phyloP scores from a whole-genome alignment of 495 filamentous ascomycete species.

The Lophiotrema nucula region DNA sequence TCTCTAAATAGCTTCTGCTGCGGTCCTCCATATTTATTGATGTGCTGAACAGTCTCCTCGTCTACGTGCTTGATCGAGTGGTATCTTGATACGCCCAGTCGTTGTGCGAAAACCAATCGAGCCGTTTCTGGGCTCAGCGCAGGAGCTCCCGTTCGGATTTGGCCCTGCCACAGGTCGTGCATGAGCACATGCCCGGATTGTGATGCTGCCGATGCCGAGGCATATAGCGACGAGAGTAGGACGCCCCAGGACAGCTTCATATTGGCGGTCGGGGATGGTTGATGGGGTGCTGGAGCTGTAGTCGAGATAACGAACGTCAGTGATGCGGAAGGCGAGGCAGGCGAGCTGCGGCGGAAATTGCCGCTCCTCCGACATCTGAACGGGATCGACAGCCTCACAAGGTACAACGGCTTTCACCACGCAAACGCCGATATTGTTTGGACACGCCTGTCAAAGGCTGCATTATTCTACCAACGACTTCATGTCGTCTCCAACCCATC shows the following conservation, averaged over 20 bases:
- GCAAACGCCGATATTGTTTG: too few species aligned
- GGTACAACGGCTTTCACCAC: background rate
- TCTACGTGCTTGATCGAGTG: conserved; percentile 49
- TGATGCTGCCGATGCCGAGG: conserved; percentile 15
- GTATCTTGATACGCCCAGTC: conserved; percentile 52
- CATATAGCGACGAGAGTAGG: conserved; percentile 21
- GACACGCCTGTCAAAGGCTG: too few species aligned
- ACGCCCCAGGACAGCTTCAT: conserved; percentile 35
- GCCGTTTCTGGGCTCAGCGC: conserved; percentile 47
- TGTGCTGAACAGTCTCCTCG: conserved; percentile 46
- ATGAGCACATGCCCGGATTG: conserved; percentile 34
- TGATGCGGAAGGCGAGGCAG: background rate
- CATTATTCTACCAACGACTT: too few species aligned
- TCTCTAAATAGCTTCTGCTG: conserved; percentile 46
- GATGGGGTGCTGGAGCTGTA: conserved; percentile 12
- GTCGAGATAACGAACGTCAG: background rate
- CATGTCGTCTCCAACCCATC: too few species aligned
- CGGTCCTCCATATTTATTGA: conserved; percentile 52
- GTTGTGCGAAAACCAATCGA: conserved; percentile 54
- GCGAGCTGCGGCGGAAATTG: background rate
- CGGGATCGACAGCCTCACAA: background rate
- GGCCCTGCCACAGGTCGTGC: conserved; percentile 25
- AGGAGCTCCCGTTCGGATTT: background rate
- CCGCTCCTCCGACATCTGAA: background rate
- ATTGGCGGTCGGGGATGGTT: conserved; percentile 5